Evolutionary conservation across 352 stramenopile genomes (phyloP).

Genomic region (Aphanomyces stellatus): DNA sequence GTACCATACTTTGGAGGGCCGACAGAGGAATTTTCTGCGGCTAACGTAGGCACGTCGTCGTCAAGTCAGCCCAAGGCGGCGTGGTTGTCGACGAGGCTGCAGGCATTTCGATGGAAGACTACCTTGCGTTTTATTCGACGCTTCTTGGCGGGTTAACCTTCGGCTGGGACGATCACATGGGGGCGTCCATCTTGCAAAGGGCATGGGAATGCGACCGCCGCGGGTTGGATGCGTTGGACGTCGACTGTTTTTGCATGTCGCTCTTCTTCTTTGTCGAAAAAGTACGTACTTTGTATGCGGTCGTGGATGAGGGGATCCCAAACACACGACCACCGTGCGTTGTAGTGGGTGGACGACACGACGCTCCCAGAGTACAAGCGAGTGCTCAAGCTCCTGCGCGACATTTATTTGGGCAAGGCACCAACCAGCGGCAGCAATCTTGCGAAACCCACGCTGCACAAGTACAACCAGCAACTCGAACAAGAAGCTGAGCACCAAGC

Average conservation of each 20-base stretch:
- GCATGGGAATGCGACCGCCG: slow-evolving; percentile 6
- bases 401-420: slow-evolving; percentile 15
- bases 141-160: neutral
- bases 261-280: slow-evolving; percentile 54
- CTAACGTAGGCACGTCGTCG: no score
- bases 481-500: slow-evolving; percentile 29
- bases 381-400: slow-evolving; percentile 30
- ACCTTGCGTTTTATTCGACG: neutral
- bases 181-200: neutral
- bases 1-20: no score
- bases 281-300: slow-evolving; percentile 20
- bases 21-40: no score
- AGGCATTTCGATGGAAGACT: neutral
- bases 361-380: slow-evolving; percentile 35
- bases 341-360: slow-evolving; percentile 4
- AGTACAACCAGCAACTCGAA: slow-evolving; percentile 28
- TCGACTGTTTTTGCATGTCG: slow-evolving; percentile 48
- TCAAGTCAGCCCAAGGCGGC: neutral
- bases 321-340: neutral
- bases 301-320: neutral
- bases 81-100: neutral
- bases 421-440: neutral
- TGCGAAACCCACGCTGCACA: slow-evolving; percentile 22
- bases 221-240: slow-evolving; percentile 24
- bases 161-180: neutral